Conservation (phyloP, 2,329 filamentous ascomycete species). For the Sclerotinia sclerotiorum region DNA sequence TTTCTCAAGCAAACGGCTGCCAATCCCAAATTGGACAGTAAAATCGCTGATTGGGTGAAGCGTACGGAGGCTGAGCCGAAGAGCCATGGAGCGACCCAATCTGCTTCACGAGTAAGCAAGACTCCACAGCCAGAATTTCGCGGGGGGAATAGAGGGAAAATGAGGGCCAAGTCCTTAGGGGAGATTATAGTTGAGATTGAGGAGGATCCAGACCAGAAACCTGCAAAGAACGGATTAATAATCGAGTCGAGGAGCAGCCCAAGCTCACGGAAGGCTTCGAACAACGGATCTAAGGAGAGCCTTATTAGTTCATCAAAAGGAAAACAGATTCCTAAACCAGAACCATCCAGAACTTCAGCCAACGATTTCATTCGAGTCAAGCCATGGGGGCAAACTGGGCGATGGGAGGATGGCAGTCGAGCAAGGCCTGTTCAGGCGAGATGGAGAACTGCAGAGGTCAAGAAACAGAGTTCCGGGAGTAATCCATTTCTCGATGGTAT, state of each 20-base stretch:
- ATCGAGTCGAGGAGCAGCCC: constrained; percentile 13
- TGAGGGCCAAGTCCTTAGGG: constrained; percentile 18
- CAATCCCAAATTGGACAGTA: constrained; percentile 57
- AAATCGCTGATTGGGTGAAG: constrained; percentile 61
- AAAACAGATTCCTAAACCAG: constrained; percentile 45
- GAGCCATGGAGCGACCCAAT: background rate
- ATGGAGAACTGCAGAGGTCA: constrained; percentile 39
- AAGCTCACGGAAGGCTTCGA: constrained; percentile 27
- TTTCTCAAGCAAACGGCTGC: constrained; percentile 54
- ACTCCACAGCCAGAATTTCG: constrained; percentile 20
- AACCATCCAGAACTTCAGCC: constrained; percentile 35
- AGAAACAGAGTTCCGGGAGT: background rate
- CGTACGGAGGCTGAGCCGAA: constrained; percentile 27
- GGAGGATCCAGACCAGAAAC: constrained; percentile 2
- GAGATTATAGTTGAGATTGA: constrained; percentile 23
- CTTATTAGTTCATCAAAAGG: constrained; percentile 16
- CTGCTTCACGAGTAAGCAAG: background rate
- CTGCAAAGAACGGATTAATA: background rate
- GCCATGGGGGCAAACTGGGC: constrained; percentile 27
- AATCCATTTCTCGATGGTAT: constrained; percentile 36
- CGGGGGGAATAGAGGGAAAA: constrained; percentile 14
- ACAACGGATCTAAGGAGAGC: constrained; percentile 22
- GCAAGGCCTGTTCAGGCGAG: constrained; percentile 34
- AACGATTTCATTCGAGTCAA: constrained; percentile 36
- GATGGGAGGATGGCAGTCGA: constrained; percentile 39